These are phyloP conservation scores for Coemansia sp. DNA, from an alignment of 192 early-diverging fungal genomes.

Conservation along the genomic window DNA sequence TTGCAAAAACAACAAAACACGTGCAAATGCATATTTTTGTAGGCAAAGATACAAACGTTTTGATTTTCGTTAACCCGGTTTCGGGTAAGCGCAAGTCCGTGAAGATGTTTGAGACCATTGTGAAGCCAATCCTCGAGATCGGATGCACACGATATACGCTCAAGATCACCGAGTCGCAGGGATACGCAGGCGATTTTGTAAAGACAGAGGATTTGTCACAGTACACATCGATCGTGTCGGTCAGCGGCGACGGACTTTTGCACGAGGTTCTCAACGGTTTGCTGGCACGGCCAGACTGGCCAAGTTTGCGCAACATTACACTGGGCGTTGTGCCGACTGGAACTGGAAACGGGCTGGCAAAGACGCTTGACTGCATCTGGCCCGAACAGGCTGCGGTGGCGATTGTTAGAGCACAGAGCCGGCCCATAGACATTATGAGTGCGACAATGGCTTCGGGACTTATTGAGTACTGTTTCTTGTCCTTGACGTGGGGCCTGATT, in stretches of 20 bases:
- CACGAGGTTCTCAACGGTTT: conserved; percentile 54
- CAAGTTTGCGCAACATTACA: conserved; percentile 35
- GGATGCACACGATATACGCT: conserved; percentile 38
- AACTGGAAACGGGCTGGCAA: conserved; percentile 53
- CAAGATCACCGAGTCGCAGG: conserved; percentile 33
- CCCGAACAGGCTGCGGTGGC: conserved; percentile 56
- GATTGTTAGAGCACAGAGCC: conserved; percentile 51
- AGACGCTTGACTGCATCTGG: conserved; percentile 46
- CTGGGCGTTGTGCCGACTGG: conserved; percentile 51
- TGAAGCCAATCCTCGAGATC: conserved; percentile 51
- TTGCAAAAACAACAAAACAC: neutral
- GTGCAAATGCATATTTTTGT: neutral
- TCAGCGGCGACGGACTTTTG: conserved; percentile 54
- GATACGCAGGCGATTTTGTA: conserved; percentile 31
- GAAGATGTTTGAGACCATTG: conserved; percentile 47
- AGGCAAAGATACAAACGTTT: conserved; percentile 24
- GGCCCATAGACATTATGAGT: conserved; percentile 60
- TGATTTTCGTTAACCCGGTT: conserved; percentile 48
- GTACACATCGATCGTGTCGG: conserved; percentile 36
- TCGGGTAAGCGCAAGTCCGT: conserved; percentile 45
- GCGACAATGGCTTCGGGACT: conserved; percentile 43
- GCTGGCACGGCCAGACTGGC: conserved; percentile 43
- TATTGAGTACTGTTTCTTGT: conserved; percentile 57
- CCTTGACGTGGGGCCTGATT: conserved; percentile 60
- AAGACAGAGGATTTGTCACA: conserved; percentile 36